phyloP scores from a whole-genome alignment of 352 stramenopile species.

The Globisporangium iwayamae region DNA sequence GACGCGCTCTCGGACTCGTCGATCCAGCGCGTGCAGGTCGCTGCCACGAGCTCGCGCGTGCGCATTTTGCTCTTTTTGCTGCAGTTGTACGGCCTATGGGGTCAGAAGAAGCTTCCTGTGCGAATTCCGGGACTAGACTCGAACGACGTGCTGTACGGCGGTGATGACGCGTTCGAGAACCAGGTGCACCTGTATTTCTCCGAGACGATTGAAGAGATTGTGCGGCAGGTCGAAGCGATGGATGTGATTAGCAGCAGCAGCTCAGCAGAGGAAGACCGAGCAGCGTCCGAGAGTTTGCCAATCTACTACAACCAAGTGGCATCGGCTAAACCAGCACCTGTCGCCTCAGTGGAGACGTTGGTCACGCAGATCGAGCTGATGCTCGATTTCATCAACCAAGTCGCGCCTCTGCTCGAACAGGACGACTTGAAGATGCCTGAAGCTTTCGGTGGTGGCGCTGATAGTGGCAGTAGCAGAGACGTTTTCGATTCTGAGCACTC shows the following conservation, averaged over 20 bases:
- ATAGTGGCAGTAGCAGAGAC: not conserved
- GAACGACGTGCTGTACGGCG: constrained; percentile 86
- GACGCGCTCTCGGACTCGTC: not conserved
- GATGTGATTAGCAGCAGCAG: not conserved
- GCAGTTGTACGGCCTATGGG: constrained; percentile 64
- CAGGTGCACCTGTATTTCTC: constrained; percentile 51
- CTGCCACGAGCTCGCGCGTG: constrained; percentile 23
- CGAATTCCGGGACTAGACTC: constrained; percentile 56
- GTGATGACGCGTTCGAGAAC: constrained; percentile 44
- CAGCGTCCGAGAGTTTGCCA: not conserved
- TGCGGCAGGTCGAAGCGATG: constrained; percentile 45
- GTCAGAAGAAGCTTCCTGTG: constrained; percentile 35
- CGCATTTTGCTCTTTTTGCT: constrained; percentile 38
- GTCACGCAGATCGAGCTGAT: constrained; percentile 44
- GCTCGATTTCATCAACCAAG: constrained; percentile 58
- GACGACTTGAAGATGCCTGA: constrained; percentile 17
- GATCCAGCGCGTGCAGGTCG: constrained; percentile 10
- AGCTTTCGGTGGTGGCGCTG: not conserved
- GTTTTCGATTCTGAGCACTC: constrained; percentile 9
- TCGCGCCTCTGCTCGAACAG: constrained; percentile 33
- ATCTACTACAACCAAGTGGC: not conserved
- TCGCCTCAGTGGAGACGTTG: constrained; percentile 3
- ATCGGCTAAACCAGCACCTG: not conserved
- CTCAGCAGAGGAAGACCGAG: not conserved
- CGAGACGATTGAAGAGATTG: constrained; percentile 43